Base-by-base conservation (phyloP, 2,329 filamentous ascomycete genomes). In the Fusarium coffeatum region DNA sequence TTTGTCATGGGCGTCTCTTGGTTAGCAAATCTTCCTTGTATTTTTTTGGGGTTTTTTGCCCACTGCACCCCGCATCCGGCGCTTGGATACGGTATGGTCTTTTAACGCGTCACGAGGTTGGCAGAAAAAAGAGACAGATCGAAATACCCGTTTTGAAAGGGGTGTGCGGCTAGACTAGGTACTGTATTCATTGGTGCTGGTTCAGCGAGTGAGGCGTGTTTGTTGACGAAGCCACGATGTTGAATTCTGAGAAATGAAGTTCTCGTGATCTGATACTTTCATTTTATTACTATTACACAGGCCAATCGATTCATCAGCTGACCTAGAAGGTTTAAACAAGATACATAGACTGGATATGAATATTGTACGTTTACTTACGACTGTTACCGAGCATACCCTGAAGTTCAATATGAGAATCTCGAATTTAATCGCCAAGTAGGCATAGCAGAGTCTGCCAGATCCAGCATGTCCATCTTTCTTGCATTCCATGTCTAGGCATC, bases 1-100 rank as follows among this genome's bases (percentile, higher is more conserved):
- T 75, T 75, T 74, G 72, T 72, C 73, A 73, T 72, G 61, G 69
- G 71, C 69, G 49, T 58, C 58, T 62, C 62, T 68, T 59, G 58
- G 64, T 74, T 75, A 75, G 60, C 68, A 73, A 74, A 74, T 71
- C 54, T 71, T 70, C 64, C 62, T 46, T 68, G 66, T 42, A 64
- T 28, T 27, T 66, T 47, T 37, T 37, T 37, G 18, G 28, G 28
- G n/a, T n/a, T 1, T 30, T 30, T 30, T 58, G 53, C 18, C 25
- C 32, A 63, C 69, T 74, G 63, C 72, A 74, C 73, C 73, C 73
- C 73, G 73, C 73, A 75, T 73, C 73, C 72, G 60, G 68, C 63
- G 70, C 68, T 71, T 72, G 59, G 43, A 66, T 56, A 49, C 59
- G 68, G 68, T 37, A 64, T 56, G 60, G 34, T n/a, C 55, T 58